Conservation (phyloP, 2,329 filamentous ascomycete genomes). For the Paecilomyces sp. region DNA sequence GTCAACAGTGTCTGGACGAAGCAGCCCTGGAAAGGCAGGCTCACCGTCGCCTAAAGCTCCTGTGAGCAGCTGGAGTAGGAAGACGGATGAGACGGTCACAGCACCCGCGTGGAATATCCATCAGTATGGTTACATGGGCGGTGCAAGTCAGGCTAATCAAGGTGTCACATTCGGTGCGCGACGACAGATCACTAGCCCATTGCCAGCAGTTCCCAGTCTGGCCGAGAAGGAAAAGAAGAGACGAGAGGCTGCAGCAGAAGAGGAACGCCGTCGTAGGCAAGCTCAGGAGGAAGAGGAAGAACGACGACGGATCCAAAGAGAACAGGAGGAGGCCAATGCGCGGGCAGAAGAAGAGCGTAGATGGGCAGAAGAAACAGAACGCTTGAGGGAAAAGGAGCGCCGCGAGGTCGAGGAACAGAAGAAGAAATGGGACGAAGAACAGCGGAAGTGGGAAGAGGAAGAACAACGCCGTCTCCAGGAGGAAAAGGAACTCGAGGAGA, state of each 20-base stretch:
- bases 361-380: constrained; percentile 41
- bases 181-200: constrained; percentile 81
- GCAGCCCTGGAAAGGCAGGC: constrained; percentile 46
- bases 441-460: constrained; percentile 65
- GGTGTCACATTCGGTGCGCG: constrained; percentile 87
- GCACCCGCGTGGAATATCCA: constrained; percentile 96
- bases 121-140: constrained; percentile 97
- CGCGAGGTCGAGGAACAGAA: constrained; percentile 40
- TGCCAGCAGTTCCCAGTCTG: constrained; percentile 69
- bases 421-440: constrained; percentile 44
- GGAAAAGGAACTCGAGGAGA: constrained; percentile 64
- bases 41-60: constrained; percentile 34
- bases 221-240: constrained; percentile 74
- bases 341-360: constrained; percentile 38
- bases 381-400: constrained; percentile 45
- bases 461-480: constrained; percentile 65
- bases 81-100: constrained; percentile 70
- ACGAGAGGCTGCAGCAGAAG: constrained; percentile 50
- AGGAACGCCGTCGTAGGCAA: constrained; percentile 43
- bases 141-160: constrained; percentile 90
- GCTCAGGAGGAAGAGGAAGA: constrained; percentile 48
- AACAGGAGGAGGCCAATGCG: constrained; percentile 43
- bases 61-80: constrained; percentile 87
- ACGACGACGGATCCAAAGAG: constrained; percentile 37
- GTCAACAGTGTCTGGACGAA: constrained; percentile 36